Evolutionary conservation across 352 stramenopile species (phyloP).

Genomic region (Phytophthora citrophthora): DNA sequence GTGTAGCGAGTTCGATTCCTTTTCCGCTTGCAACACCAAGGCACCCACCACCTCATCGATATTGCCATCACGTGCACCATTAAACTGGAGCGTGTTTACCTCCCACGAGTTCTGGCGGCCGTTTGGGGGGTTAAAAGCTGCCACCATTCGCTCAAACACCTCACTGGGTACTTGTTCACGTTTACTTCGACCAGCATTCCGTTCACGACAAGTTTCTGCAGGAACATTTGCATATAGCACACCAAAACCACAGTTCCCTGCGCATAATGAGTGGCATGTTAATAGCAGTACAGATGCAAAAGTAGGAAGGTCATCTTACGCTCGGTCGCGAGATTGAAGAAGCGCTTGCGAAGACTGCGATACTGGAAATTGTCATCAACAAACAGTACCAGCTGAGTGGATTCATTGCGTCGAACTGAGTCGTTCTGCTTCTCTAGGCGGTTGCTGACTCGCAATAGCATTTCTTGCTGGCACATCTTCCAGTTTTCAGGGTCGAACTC

Average conservation of each 20-base stretch:
- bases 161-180: constrained; percentile 43
- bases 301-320: constrained; percentile 27
- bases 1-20: constrained; percentile 11
- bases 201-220: constrained; percentile 34
- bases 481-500: constrained; percentile 59
- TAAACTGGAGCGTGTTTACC: constrained; percentile 28
- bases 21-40: constrained; percentile 24
- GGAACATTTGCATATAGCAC: constrained; percentile 46
- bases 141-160: constrained; percentile 56
- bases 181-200: constrained; percentile 46
- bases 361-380: constrained; percentile 81
- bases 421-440: constrained; percentile 14
- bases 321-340: constrained; percentile 57
- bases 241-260: constrained; percentile 54
- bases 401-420: neutral
- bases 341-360: constrained; percentile 73
- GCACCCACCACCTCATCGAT: constrained; percentile 18
- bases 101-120: constrained; percentile 39
- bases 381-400: constrained; percentile 46
- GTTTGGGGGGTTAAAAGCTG: constrained; percentile 51
- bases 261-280: constrained; percentile 25
- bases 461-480: constrained; percentile 59
- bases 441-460: constrained; percentile 39
- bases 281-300: constrained; percentile 13
- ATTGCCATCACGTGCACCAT: neutral